phyloP scores from a whole-genome alignment of 1,284 basidiomycete species.

The Sphaerobolus stellatus region DNA sequence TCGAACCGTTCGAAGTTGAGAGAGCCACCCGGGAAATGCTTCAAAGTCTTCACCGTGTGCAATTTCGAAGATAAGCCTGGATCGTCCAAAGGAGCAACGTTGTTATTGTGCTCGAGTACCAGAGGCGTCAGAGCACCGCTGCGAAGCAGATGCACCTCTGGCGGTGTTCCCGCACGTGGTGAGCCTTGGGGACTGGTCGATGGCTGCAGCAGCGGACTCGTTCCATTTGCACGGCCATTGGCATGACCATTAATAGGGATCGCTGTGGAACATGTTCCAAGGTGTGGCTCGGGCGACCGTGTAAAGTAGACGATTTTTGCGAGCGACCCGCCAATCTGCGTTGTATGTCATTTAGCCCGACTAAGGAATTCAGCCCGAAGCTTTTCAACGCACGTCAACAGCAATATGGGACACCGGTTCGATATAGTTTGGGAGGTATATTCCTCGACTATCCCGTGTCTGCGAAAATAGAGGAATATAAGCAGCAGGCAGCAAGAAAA shows the following conservation, averaged over 20 bases:
- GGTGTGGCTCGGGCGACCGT: constrained; percentile 79
- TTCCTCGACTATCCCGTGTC: constrained; percentile 91
- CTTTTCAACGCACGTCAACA: constrained; percentile 74
- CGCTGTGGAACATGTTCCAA: too few relatives aligned
- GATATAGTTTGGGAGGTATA: constrained; percentile 94
- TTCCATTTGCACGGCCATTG: constrained; percentile 25
- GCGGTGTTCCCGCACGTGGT: constrained; percentile 49
- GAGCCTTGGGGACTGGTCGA: constrained; percentile 9
- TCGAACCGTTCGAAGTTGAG: constrained; percentile 99
- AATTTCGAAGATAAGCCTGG: constrained; percentile 51
- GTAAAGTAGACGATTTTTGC: constrained; percentile 99
- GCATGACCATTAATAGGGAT: constrained; percentile 64
- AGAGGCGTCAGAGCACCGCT: constrained; percentile 80
- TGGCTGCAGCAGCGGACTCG: too few relatives aligned
- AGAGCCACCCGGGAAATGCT: constrained; percentile 92
- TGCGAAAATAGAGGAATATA: constrained; percentile 31
- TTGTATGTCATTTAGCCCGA: constrained; percentile 7
- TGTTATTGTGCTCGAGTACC: constrained; percentile 60
- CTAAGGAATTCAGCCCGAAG: constrained; percentile 10
- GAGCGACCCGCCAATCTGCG: constrained; percentile 91
- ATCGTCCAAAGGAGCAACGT: constrained; percentile 20
- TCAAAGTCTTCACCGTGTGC: constrained; percentile 66
- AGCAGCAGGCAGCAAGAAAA: neutral
- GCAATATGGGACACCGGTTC: constrained; percentile 97
- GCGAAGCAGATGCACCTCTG: constrained; percentile 35